phyloP scores from a whole-genome alignment of 495 filamentous ascomycete genomes.

The Neurospora sublineolata region DNA sequence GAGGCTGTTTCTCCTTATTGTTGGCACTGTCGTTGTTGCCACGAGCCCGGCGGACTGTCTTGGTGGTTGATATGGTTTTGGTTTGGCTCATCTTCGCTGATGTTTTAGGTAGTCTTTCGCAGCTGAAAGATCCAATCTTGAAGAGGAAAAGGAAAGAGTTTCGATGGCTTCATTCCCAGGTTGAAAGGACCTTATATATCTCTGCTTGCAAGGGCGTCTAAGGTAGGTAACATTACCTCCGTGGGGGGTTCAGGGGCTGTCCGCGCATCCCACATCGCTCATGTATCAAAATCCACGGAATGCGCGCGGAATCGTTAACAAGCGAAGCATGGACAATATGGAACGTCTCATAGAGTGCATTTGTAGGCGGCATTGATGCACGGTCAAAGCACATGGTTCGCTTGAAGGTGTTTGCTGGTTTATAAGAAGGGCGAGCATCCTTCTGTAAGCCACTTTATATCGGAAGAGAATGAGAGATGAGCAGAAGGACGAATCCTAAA shows the following conservation, averaged over 20 bases:
- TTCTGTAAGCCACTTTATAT: neutral
- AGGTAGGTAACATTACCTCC: no score
- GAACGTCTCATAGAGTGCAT: neutral
- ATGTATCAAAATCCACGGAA: conserved; percentile 7
- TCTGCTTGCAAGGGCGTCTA: no score
- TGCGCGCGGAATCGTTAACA: neutral
- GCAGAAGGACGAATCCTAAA: conserved; percentile 5
- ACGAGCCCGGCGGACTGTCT: no score
- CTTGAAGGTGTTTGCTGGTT: neutral
- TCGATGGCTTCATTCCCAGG: no score
- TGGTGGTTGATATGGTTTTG: no score
- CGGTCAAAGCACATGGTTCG: neutral
- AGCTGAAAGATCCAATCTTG: no score
- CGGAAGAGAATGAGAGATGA: neutral
- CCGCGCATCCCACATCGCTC: conserved; percentile 6
- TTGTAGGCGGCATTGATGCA: neutral
- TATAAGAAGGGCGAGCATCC: neutral
- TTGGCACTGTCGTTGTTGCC: no score
- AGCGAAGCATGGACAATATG: neutral
- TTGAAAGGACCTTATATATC: no score
- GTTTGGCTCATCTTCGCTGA: no score
- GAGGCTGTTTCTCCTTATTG: neutral
- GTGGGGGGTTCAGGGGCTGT: neutral
- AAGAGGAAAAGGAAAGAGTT: no score
- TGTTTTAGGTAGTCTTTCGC: no score